phyloP scores from a whole-genome alignment of 345 rosid species.

The Gossypium longicalyx region DNA sequence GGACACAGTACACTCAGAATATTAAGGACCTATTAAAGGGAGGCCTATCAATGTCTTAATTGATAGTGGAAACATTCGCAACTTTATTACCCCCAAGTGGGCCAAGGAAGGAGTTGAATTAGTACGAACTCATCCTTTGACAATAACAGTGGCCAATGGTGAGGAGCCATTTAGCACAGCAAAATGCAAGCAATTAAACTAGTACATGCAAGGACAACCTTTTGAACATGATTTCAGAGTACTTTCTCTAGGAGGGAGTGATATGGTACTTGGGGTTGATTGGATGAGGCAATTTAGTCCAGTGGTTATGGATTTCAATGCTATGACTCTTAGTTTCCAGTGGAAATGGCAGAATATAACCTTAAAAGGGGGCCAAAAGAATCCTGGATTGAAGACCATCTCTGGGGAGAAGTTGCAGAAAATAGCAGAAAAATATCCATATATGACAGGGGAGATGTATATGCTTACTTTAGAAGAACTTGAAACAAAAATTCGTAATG shows the following conservation, averaged over 20 bases:
- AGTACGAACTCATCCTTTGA: not conserved
- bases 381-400: too few relatives aligned
- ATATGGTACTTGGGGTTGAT: not conserved
- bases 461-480: too few relatives aligned
- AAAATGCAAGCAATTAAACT: not conserved
- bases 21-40: not conserved
- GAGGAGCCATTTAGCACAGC: not conserved
- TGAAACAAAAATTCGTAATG: too few relatives aligned
- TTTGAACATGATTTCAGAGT: not conserved
- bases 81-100: not conserved
- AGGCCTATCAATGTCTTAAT: not conserved
- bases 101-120: not conserved
- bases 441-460: not conserved
- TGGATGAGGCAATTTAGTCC: not conserved
- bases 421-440: not conserved
- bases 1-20: not conserved
- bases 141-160: not conserved
- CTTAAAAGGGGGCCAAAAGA: not conserved
- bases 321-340: not conserved
- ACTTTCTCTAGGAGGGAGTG: not conserved
- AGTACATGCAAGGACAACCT: fast-evolving
- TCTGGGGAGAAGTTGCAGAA: not conserved
- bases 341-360: too few relatives aligned
- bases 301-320: not conserved
- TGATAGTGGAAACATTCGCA: not conserved